These are phyloP conservation scores for Camillea tinctor DNA, from an alignment of 2,329 filamentous ascomycete genomes.

Conservation along the genomic window DNA sequence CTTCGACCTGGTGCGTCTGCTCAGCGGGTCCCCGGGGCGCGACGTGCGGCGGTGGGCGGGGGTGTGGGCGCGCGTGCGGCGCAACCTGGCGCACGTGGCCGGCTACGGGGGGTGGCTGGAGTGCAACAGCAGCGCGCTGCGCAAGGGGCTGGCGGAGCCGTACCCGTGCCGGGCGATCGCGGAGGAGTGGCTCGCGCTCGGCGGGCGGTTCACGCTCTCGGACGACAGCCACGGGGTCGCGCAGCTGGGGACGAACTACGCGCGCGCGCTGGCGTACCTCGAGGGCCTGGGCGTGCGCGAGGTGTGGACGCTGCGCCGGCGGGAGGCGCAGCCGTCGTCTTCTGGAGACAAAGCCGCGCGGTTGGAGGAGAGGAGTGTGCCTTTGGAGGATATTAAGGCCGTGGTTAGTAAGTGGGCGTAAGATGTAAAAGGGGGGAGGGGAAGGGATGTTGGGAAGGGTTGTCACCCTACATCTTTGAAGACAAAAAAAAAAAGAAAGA, in stretches of 20 bases:
- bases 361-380: slow-evolving; percentile 33
- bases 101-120: slow-evolving; percentile 81
- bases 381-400: slow-evolving; percentile 33
- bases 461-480: background rate
- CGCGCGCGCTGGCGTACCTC: slow-evolving; percentile 67
- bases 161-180: slow-evolving; percentile 82
- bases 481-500: background rate
- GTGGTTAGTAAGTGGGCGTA: slow-evolving; percentile 30
- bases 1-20: slow-evolving; percentile 85
- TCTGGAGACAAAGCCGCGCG: slow-evolving; percentile 22
- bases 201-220: slow-evolving; percentile 83
- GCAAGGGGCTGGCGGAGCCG: slow-evolving; percentile 87
- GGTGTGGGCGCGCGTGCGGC: slow-evolving; percentile 71
- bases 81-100: slow-evolving; percentile 72
- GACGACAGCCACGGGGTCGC: slow-evolving; percentile 91
- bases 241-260: slow-evolving; percentile 86
- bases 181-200: slow-evolving; percentile 70
- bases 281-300: slow-evolving; percentile 62
- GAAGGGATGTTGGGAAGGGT: no score
- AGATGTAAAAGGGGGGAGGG: background rate
- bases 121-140: slow-evolving; percentile 81
- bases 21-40: slow-evolving; percentile 66
- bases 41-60: slow-evolving; percentile 56
- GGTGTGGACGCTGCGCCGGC: slow-evolving; percentile 54
- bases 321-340: no score